A percentile compares a stretch with the other conserved stretches of the same genome.
phyloP scores from a whole-genome alignment of 2,329 filamentous ascomycete genomes.

The Gliomastix tumulicola region DNA sequence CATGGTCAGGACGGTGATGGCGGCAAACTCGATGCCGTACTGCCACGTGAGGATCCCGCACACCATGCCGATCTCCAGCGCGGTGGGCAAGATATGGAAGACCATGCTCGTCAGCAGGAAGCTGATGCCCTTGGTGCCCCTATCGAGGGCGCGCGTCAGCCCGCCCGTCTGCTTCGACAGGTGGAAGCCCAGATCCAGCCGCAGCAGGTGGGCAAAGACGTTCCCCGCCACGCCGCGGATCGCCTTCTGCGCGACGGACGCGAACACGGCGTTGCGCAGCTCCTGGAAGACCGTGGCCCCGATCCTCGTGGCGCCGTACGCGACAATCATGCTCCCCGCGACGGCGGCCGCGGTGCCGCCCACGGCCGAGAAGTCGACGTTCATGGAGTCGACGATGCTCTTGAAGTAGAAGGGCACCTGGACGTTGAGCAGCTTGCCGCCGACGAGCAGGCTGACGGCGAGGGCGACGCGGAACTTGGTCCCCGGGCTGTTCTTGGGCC shows the following conservation, averaged over 20 bases:
- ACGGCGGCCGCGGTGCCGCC: constrained; percentile 88
- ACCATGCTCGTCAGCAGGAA: constrained; percentile 97
- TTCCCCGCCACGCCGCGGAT: constrained; percentile 86
- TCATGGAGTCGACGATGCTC: constrained; percentile 95
- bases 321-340: constrained; percentile 87
- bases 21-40: constrained; percentile 86
- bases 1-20: constrained; percentile 88
- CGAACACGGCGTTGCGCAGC: constrained; percentile 91
- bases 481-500: constrained; percentile 72
- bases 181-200: constrained; percentile 89
- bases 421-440: constrained; percentile 92
- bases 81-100: constrained; percentile 91
- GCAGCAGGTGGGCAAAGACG: constrained; percentile 85
- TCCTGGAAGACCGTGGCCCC: constrained; percentile 89
- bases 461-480: constrained; percentile 81
- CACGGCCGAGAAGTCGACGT: constrained; percentile 78
- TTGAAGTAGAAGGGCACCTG: constrained; percentile 99
- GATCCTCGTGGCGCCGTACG: constrained; percentile 84
- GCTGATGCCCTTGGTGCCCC: constrained; percentile 97
- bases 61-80: constrained; percentile 88
- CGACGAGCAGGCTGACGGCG: constrained; percentile 76
- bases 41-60: constrained; percentile 96
- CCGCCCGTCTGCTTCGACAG: constrained; percentile 91
- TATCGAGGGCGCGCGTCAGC: constrained; percentile 86
- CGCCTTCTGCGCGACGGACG: constrained; percentile 92